Evolutionary conservation across 2,329 filamentous ascomycete genomes (phyloP).

Genomic region (Magnaporthales sp.): DNA sequence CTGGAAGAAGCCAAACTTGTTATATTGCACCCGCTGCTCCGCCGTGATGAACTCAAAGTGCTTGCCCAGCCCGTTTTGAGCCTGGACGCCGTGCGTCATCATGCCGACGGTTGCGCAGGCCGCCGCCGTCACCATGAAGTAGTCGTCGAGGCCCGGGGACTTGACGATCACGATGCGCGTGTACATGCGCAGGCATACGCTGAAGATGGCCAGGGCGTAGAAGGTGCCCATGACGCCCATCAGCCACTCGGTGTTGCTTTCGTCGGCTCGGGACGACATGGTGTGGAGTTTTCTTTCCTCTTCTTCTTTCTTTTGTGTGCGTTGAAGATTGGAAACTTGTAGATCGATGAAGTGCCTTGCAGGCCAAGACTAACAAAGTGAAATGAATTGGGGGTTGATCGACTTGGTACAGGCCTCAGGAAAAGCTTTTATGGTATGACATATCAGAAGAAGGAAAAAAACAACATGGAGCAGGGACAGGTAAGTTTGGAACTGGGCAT

Average conservation of each 20-base stretch:
- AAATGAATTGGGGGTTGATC: neutral
- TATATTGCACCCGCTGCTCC: neutral
- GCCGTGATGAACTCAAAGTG: neutral
- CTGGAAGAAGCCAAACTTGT: slow-evolving; percentile 2
- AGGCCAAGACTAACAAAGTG: neutral
- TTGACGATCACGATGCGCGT: slow-evolving; percentile 1
- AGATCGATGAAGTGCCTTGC: neutral
- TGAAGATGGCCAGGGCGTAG: neutral
- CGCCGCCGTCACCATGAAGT: neutral
- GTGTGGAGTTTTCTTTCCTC: neutral
- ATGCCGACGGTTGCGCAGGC: neutral
- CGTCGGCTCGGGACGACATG: neutral
- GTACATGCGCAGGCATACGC: neutral
- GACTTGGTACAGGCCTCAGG: too few species aligned
- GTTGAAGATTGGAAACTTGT: too few species aligned
- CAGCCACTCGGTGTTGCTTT: slow-evolving; percentile 3
- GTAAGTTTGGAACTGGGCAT: neutral
- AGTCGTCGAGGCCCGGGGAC: neutral
- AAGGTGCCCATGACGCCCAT: slow-evolving; percentile 1
- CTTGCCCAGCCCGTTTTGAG: neutral
- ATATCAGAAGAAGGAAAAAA: neutral
- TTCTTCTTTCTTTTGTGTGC: neutral
- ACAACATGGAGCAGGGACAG: neutral
- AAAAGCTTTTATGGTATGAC: too few species aligned
- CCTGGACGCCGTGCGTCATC: neutral